A percentile compares a stretch with the other conserved stretches of the same genome.
Evolutionary conservation across 75 land plant species (phyloP).

Genomic region (Pinus taeda): DNA sequence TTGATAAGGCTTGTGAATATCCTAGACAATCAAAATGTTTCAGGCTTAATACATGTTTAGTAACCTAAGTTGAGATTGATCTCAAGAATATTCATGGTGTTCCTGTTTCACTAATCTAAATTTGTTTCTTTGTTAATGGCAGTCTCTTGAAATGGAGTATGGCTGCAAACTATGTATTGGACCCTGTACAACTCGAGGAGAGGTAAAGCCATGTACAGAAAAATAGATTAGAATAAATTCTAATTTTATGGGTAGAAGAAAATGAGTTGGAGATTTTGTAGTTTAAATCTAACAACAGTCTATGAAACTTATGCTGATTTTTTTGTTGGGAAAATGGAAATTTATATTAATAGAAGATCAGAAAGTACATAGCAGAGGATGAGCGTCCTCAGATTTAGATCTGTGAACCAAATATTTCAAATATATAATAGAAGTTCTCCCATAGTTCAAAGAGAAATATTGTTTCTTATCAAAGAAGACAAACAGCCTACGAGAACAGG

Average conservation of each 20-base stretch:
- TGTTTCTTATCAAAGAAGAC: background rate
- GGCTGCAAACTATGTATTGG: conserved; percentile 99
- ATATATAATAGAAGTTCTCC: background rate
- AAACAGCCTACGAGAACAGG: background rate
- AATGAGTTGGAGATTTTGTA: too few species aligned
- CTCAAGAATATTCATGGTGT: background rate
- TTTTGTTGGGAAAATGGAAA: too few species aligned
- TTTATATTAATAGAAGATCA: too few species aligned
- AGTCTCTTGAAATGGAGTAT: conserved; percentile 82
- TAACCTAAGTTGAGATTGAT: background rate
- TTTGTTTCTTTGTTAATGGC: conserved; percentile 6
- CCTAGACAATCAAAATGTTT: background rate
- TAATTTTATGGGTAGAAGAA: too few species aligned
- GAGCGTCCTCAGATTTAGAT: too few species aligned
- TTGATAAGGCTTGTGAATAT: background rate
- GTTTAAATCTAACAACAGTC: too few species aligned
- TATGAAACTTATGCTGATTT: too few species aligned
- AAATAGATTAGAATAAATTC: too few species aligned
- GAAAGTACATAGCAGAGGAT: too few species aligned
- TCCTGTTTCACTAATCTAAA: background rate
- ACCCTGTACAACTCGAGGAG: conserved; percentile 98
- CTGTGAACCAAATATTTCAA: too few species aligned
- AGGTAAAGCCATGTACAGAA: conserved; percentile 42
- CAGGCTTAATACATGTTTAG: background rate
- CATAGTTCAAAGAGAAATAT: background rate